Base-by-base conservation (phyloP, 176 grass and related monocot genomes). In the Oryza rufipogon region DNA sequence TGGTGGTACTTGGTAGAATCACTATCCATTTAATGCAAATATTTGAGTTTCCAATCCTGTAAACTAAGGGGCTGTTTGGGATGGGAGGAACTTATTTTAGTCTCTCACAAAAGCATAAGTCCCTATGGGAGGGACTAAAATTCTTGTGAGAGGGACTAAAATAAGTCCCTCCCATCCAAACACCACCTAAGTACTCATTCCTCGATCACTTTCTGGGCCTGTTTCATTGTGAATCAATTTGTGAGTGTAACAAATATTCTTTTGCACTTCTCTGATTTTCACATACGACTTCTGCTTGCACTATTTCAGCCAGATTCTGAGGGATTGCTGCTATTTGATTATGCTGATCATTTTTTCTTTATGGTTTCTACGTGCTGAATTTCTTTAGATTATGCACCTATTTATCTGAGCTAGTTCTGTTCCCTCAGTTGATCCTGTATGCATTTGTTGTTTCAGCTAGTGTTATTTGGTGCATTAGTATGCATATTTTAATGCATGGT, bases 341-440 rank as follows among this genome's bases (percentile, higher is more conserved):
- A 47, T 70, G 54, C 71, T 20, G 67, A 36, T 28, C 10, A 82
- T 20, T 65, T 4, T 9, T 7, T 46, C 2, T 64, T 20, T 67
- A 42, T 36, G 3, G 15, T 84, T 45, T 79, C 25, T 20, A 70
- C 70, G 49, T 89, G 20, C 38, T 9, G 11, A 49, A 11, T 28
- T 22, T 13, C 13, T 80, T 75, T 19, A 19, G 13, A 11, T 54
- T 71, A 17, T 28, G 28, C 28, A 52, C n/a, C 30, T 66, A 28
- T 71, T n/a, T 15, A 34, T 88, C 67, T 65, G 51, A 38, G 49
- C 26, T 23, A 23, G 20, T 63, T 63, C 7, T 68, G 44, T 68
- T 66, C 44, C 13, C 41, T 58, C 3, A 20, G 1, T 64, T 68
- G 11, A 16, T 36, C 19, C 48, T 74, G 16, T 74, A n/a, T 75